Evolutionary conservation across 768 basidiomycete genomes (phyloP).

Genomic region (Termitomyces sp.): DNA sequence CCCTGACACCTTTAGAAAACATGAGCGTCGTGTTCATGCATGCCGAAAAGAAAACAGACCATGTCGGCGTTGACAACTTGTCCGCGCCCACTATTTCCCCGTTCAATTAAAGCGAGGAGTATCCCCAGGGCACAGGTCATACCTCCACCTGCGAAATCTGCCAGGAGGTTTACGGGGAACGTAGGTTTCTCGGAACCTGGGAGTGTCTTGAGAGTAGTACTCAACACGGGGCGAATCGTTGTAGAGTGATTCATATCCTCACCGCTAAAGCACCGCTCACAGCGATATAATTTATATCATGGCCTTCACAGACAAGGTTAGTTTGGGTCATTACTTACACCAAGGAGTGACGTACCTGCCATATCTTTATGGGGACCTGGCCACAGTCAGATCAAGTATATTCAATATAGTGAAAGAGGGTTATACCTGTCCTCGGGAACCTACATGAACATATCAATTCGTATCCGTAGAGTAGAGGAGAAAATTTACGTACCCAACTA

Average conservation of each 20-base stretch:
- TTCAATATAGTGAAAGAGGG: neutral
- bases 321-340: neutral
- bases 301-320: slow-evolving; percentile 40
- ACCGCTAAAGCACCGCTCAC: slow-evolving; percentile 74
- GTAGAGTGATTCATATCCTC: slow-evolving; percentile 6
- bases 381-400: slow-evolving; percentile 14
- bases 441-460: slow-evolving; percentile 24
- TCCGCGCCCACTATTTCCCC: slow-evolving; percentile 60
- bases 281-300: slow-evolving; percentile 84
- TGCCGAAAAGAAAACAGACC: slow-evolving; percentile 35
- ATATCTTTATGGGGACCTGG: slow-evolving; percentile 68
- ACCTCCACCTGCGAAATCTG: slow-evolving; percentile 83
- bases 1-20: slow-evolving; percentile 60
- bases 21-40: neutral
- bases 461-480: neutral
- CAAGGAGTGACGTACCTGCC: slow-evolving; percentile 51
- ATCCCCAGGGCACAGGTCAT: slow-evolving; percentile 69
- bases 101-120: slow-evolving; percentile 70
- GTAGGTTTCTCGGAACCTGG: slow-evolving; percentile 64
- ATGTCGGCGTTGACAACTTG: slow-evolving; percentile 77
- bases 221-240: neutral
- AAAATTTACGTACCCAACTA: slow-evolving; percentile 56
- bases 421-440: slow-evolving; percentile 57
- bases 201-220: slow-evolving; percentile 46
- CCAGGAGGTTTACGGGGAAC: slow-evolving; percentile 74